A percentile compares a stretch with the other conserved stretches of the same genome.
These are phyloP conservation scores for Komagataella mondaviorum DNA, from an alignment of 805 yeast species.

Conservation along the genomic window DNA sequence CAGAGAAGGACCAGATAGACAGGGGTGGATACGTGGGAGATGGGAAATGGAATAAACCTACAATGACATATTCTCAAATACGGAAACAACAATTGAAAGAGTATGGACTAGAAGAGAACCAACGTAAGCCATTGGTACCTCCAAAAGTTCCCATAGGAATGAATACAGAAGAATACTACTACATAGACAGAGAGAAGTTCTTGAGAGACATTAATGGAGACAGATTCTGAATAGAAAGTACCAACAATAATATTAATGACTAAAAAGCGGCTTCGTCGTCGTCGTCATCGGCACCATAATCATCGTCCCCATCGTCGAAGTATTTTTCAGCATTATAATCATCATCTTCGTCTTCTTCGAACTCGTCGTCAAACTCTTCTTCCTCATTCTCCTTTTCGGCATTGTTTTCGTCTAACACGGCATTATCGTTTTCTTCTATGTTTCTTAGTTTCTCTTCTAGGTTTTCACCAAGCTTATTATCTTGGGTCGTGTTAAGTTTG, in stretches of 20 bases:
- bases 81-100: neutral
- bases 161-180: conserved; percentile 5
- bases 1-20: neutral
- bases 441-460: conserved; percentile 19
- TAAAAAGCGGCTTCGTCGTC: conserved; percentile 61
- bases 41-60: conserved; percentile 4
- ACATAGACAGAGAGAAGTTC: conserved; percentile 2
- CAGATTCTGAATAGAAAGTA: conserved; percentile 1
- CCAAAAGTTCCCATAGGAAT: conserved; percentile 7
- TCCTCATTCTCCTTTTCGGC: conserved; percentile 27
- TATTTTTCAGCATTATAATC: conserved; percentile 73
- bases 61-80: conserved; percentile 1
- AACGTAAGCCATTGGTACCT: conserved; percentile 5
- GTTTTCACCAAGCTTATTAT: conserved; percentile 24
- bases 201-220: conserved; percentile 4
- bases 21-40: conserved; percentile 4
- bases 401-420: conserved; percentile 11
- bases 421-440: conserved; percentile 26
- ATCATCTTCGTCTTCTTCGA: conserved; percentile 63
- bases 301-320: conserved; percentile 63
- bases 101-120: conserved; percentile 1
- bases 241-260: neutral
- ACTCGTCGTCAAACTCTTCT: conserved; percentile 50
- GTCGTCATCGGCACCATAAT: conserved; percentile 34
- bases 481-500: conserved; percentile 24